Conservation (phyloP, 202 grass and related monocot genomes). For the Hordeum pubiflorum region DNA sequence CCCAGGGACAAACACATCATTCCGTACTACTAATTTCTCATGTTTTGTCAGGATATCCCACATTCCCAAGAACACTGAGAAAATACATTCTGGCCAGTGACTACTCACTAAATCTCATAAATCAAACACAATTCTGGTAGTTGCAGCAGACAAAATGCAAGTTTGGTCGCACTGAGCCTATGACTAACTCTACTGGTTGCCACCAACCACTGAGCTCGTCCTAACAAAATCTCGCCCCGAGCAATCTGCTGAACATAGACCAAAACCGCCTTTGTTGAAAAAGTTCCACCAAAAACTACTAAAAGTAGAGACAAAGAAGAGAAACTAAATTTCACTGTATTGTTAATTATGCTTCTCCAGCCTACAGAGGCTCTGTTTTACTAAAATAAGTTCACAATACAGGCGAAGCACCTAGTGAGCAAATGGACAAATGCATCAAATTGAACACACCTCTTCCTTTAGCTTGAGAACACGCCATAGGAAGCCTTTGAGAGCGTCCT, state of each 20-base stretch:
- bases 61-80: background rate
- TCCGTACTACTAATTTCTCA: background rate
- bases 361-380: background rate
- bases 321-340: background rate
- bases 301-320: background rate
- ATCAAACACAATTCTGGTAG: background rate
- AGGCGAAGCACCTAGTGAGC: background rate
- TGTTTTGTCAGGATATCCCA: background rate
- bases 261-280: background rate
- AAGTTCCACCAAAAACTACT: background rate
- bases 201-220: background rate
- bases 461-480: slow-evolving; percentile 72
- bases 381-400: background rate
- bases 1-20: background rate
- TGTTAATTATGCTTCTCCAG: background rate
- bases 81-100: background rate
- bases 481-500: slow-evolving; percentile 76
- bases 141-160: background rate
- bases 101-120: slow-evolving; percentile 4
- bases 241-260: background rate
- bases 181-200: background rate
- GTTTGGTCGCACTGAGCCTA: background rate
- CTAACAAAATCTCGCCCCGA: background rate
- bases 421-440: background rate
- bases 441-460: slow-evolving; percentile 62